These are phyloP conservation scores for Kazachstania africana DNA, from an alignment of 805 yeast genomes.

Conservation along the genomic window DNA sequence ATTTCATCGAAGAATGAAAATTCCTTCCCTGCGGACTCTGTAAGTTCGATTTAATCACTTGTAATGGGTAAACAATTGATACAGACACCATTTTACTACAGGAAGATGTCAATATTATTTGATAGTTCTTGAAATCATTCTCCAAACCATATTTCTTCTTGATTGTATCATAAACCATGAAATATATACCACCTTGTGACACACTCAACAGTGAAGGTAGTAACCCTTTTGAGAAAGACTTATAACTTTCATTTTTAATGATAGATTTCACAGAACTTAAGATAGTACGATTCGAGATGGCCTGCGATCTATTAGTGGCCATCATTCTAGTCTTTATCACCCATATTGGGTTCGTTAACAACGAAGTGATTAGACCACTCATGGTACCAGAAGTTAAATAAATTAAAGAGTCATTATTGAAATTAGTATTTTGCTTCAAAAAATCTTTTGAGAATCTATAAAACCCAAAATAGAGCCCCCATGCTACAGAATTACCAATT, in stretches of 20 bases:
- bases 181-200: conserved; percentile 80
- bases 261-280: conserved; percentile 43
- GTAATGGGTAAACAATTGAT: conserved; percentile 67
- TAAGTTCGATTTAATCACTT: conserved; percentile 64
- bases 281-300: conserved; percentile 37
- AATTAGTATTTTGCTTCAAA: conserved; percentile 9
- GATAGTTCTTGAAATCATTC: conserved; percentile 26
- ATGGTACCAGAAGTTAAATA: conserved; percentile 45
- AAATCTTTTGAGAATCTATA: conserved; percentile 51
- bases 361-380: conserved; percentile 68
- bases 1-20: conserved; percentile 24
- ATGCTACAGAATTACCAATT: conserved; percentile 73
- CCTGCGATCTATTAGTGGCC: conserved; percentile 29
- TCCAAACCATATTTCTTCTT: conserved; percentile 32
- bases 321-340: conserved; percentile 84
- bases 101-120: conserved; percentile 58
- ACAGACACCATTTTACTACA: conserved; percentile 59
- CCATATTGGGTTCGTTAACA: conserved; percentile 90
- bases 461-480: conserved; percentile 79
- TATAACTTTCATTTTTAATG: conserved; percentile 40
- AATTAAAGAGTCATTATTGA: conserved; percentile 24
- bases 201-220: conserved; percentile 71
- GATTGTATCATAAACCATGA: conserved; percentile 71
- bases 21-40: too few species aligned
- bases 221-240: conserved; percentile 62